phyloP scores from a whole-genome alignment of 352 stramenopile genomes.

The Pythium brachiatum region DNA sequence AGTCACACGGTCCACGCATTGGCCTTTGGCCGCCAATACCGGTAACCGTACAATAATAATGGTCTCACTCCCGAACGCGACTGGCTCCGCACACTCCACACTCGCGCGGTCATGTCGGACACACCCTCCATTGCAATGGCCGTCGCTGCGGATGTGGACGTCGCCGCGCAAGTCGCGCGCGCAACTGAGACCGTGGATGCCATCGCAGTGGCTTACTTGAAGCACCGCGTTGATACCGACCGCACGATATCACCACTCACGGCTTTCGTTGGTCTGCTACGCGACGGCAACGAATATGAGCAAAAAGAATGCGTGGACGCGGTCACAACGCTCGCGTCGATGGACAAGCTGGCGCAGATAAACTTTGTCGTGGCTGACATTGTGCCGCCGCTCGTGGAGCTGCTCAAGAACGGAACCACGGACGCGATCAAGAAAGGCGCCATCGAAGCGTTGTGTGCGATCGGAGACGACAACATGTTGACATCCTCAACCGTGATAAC shows the following conservation, averaged over 20 bases:
- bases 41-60: too few relatives aligned
- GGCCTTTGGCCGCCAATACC: too few relatives aligned
- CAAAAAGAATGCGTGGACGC: not conserved
- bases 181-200: not conserved
- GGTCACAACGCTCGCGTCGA: not conserved
- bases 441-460: not conserved
- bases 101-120: too few relatives aligned
- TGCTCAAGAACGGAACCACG: not conserved
- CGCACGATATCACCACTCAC: not conserved
- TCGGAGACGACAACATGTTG: not conserved
- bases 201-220: not conserved
- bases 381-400: not conserved
- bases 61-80: too few relatives aligned
- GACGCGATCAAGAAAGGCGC: not conserved
- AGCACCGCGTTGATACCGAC: not conserved
- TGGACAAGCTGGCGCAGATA: not conserved
- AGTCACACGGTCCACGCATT: too few relatives aligned
- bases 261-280: not conserved
- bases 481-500: too few relatives aligned
- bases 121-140: not conserved
- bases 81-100: too few relatives aligned
- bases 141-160: not conserved
- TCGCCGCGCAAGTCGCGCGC: not conserved
- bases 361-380: not conserved
- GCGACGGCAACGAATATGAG: not conserved